Percentiles rank a stretch among this genome's conserved stretches.
Conservation (phyloP, 805 yeast species). For the Yamadazyma kitorensis region DNA sequence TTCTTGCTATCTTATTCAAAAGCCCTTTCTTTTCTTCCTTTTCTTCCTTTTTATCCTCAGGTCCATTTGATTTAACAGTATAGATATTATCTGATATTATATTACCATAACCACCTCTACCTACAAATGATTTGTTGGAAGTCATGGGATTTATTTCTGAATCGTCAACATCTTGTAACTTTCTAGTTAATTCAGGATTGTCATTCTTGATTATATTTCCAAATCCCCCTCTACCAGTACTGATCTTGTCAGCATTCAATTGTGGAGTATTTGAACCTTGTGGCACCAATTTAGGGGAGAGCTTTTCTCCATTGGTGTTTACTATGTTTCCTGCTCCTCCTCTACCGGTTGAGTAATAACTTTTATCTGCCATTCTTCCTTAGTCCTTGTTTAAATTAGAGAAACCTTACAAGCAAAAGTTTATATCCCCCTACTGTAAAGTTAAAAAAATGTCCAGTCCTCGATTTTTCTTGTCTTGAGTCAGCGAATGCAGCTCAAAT, state of each 20-base stretch:
- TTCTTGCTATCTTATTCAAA: slow-evolving; percentile 44
- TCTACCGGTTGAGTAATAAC: slow-evolving; percentile 64
- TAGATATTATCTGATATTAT: slow-evolving; percentile 39
- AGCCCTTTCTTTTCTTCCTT: slow-evolving; percentile 35
- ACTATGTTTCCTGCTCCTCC: slow-evolving; percentile 75
- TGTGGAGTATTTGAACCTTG: slow-evolving; percentile 64
- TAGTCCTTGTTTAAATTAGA: no score
- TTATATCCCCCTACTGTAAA: no score
- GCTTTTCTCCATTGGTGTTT: slow-evolving; percentile 35
- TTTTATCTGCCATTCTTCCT: slow-evolving; percentile 17
- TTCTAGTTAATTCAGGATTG: slow-evolving; percentile 56
- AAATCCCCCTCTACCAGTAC: slow-evolving; percentile 78
- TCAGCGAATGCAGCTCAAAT: no score
- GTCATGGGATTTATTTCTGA: slow-evolving; percentile 43
- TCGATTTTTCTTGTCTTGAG: no score
- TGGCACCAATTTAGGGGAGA: slow-evolving; percentile 54
- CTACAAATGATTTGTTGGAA: slow-evolving; percentile 49
- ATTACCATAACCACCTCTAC: slow-evolving; percentile 68
- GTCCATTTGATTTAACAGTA: slow-evolving; percentile 34
- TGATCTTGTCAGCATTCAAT: slow-evolving; percentile 51
- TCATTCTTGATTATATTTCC: slow-evolving; percentile 70
- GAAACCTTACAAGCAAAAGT: no score
- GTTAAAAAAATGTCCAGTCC: no score
- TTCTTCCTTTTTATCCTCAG: slow-evolving; percentile 19
- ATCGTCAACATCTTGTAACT: slow-evolving; percentile 63